Evolutionary conservation across 2,329 filamentous ascomycete genomes (phyloP), one percentile per base, ranked within the genome.

Genomic region (Fusarium siculi): DNA sequence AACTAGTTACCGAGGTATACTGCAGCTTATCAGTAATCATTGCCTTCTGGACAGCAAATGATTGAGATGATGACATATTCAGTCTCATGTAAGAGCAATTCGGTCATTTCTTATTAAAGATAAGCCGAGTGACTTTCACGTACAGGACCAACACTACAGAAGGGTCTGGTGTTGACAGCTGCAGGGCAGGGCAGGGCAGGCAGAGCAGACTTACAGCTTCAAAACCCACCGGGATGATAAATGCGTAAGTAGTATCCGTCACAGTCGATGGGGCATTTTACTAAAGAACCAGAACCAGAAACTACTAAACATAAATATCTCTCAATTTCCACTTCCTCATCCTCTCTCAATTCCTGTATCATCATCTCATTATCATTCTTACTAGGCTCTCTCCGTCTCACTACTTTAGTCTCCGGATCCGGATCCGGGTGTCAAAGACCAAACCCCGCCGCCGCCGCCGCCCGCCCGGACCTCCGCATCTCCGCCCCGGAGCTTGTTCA

Each of bases 201-300:
- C 18, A 43, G 25, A 44, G 9, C 18, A 28, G 16, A 49, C 28
- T 64, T 23, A 64, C 50, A 42, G 28, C 68, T 69, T 43, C 56
- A 62, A 56, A 70, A 66, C 46, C 66, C 67, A 44, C 70, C 71
- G 71, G 71, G 71, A 73, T 73, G 58, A 72, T 72, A 68, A 68
- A 56, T 73, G 70, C 71, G 34, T 71, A 61, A 72, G 72, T 74
- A 72, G 72, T 74, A 73, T 73, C 72, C 67, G 71, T 69, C 66
- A 69, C 66, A 69, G 67, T 72, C 19, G 66, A 73, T 73, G 70
- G 70, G 70, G 69, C 70, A 53, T 39, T 58, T 53, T 34, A 54
- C 42, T 52, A 49, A 46, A 73, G 69, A 66, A 30, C 44, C 43
- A 46, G 50, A 63, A 44, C 44, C 43, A 46, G 50, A 63, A 44